Conservation (phyloP, 106 monocot species). For the Dioscorea zingiberensis region DNA sequence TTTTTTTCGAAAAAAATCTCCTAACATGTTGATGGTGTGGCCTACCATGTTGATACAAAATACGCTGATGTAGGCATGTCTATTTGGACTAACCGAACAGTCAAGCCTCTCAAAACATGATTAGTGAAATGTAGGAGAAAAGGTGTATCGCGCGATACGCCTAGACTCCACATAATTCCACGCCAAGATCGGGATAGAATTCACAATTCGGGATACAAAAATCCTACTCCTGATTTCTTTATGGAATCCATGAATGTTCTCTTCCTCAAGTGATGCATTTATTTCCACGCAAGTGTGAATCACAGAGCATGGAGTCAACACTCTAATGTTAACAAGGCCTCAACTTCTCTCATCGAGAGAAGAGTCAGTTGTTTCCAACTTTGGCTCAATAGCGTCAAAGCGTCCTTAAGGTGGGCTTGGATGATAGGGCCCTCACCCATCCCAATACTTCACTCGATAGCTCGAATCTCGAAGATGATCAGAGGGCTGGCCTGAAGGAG, state of each 20-base stretch:
- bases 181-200: slow-evolving; percentile 45
- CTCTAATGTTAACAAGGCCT: too few species aligned
- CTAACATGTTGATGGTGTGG: too few species aligned
- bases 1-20: too few species aligned
- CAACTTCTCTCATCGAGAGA: slow-evolving; percentile 25
- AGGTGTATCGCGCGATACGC: slow-evolving; percentile 64
- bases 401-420: slow-evolving; percentile 20
- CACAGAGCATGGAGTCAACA: slow-evolving; percentile 66
- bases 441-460: slow-evolving; percentile 69
- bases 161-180: slow-evolving; percentile 53
- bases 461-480: slow-evolving; percentile 71
- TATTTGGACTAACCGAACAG: too few species aligned
- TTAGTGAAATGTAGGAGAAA: slow-evolving; percentile 74
- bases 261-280: slow-evolving; percentile 48
- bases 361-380: slow-evolving; percentile 19
- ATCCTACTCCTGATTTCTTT: slow-evolving; percentile 51
- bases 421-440: slow-evolving; percentile 47
- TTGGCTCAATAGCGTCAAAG: slow-evolving; percentile 28
- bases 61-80: too few species aligned
- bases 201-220: slow-evolving; percentile 40
- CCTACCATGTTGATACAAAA: too few species aligned
- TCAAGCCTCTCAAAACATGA: too few species aligned
- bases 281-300: slow-evolving; percentile 45
- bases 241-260: slow-evolving; percentile 38
- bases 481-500: slow-evolving; percentile 51